Evolutionary conservation across 1,284 basidiomycete genomes (phyloP).

Genomic region (Apiotrichum porosum): DNA sequence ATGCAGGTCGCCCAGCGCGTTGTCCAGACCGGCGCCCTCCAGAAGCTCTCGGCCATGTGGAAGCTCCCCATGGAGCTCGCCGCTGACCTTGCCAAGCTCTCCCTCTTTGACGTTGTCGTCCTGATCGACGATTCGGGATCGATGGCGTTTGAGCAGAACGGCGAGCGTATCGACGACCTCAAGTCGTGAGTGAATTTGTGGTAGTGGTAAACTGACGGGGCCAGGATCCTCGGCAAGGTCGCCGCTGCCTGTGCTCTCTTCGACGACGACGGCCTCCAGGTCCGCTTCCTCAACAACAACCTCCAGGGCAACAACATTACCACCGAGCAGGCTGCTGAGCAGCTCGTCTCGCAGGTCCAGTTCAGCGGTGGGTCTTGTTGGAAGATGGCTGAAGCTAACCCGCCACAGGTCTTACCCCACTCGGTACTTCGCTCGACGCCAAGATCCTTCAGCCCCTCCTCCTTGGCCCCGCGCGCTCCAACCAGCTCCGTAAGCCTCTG

Average conservation of each 20-base stretch:
- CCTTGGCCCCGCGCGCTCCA: slow-evolving; percentile 3
- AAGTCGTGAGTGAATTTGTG: slow-evolving; percentile 32
- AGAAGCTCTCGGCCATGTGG: slow-evolving; percentile 49
- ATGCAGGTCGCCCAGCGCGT: slow-evolving; percentile 49
- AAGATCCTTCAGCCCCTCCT: slow-evolving; percentile 8
- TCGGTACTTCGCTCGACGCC: slow-evolving; percentile 6
- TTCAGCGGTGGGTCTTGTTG: slow-evolving; percentile 28
- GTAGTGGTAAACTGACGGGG: too few relatives aligned
- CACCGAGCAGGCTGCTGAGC: slow-evolving; percentile 38
- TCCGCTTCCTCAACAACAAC: slow-evolving; percentile 51
- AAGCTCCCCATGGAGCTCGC: slow-evolving; percentile 50
- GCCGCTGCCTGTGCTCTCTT: slow-evolving; percentile 49
- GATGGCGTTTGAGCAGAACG: slow-evolving; percentile 48
- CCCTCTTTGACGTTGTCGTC: slow-evolving; percentile 47
- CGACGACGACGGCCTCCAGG: slow-evolving; percentile 51
- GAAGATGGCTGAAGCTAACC: not conserved
- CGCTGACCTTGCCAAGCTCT: slow-evolving; percentile 48
- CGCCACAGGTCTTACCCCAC: not conserved
- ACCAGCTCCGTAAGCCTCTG: slow-evolving; percentile 8
- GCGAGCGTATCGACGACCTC: slow-evolving; percentile 49
- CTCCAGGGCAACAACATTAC: slow-evolving; percentile 50
- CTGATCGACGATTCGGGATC: slow-evolving; percentile 49
- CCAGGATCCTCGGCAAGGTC: slow-evolving; percentile 45
- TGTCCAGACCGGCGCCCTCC: slow-evolving; percentile 45
- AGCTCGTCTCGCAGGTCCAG: slow-evolving; percentile 36